phyloP scores from a whole-genome alignment of 805 yeast genomes.

The Zygosaccharomyces gambellarensis region DNA sequence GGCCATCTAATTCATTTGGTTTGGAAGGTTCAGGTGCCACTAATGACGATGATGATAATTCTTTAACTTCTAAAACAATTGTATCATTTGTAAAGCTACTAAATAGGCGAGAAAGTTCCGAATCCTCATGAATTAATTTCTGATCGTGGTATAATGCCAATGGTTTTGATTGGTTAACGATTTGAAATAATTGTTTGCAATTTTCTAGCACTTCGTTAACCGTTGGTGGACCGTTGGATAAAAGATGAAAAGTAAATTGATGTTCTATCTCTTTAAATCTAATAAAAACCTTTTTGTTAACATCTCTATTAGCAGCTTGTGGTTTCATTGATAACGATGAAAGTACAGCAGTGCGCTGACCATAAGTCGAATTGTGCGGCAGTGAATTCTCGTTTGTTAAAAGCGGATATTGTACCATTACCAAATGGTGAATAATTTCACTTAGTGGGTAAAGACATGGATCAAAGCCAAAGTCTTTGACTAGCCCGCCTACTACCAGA shows the following conservation, averaged over 20 bases:
- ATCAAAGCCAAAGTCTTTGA: conserved; percentile 80
- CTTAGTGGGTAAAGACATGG: conserved; percentile 57
- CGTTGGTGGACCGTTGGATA: conserved; percentile 75
- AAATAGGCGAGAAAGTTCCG: conserved; percentile 46
- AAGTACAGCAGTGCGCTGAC: conserved; percentile 18
- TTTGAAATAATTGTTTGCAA: conserved; percentile 67
- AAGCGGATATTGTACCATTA: conserved; percentile 62
- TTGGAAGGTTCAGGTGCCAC: conserved; percentile 5
- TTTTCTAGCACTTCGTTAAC: conserved; percentile 71
- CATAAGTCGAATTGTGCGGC: conserved; percentile 5
- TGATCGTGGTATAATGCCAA: conserved; percentile 22
- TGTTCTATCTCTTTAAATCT: conserved; percentile 52
- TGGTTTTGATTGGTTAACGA: conserved; percentile 25
- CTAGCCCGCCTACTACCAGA: conserved; percentile 61
- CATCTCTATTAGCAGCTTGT: conserved; percentile 34
- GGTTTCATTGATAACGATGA: conserved; percentile 35
- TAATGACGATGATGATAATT: conserved; percentile 6
- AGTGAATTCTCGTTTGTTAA: conserved; percentile 22
- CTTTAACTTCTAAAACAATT: conserved; percentile 40
- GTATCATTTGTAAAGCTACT: conserved; percentile 32
- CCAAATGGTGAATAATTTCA: conserved; percentile 59
- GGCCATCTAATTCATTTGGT: conserved; percentile 19
- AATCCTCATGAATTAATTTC: conserved; percentile 40
- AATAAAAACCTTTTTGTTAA: conserved; percentile 40
- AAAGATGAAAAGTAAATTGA: conserved; percentile 59